Base-by-base conservation (phyloP, 306 rosid species). In the Pyrus betulifolia region DNA sequence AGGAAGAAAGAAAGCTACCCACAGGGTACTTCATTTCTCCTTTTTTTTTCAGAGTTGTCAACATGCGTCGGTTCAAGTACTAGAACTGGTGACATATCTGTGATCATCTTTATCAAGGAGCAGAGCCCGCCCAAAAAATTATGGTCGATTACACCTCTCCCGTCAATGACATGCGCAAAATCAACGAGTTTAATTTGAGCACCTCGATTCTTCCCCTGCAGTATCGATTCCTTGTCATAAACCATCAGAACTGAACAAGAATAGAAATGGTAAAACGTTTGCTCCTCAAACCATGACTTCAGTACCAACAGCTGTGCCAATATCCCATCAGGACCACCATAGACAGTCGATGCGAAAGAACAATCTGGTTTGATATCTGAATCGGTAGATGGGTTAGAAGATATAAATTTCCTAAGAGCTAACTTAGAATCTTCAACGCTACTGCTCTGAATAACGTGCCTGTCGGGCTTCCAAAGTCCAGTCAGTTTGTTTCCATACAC, bases 71-170 rank as follows among this genome's bases (percentile, higher is more conserved):
- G 33, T 60, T 59, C 64, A 27, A 3, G 35, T 31, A 15, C 19
- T 44, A 28, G 83, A 70, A 46, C 38, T 46, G 3, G 61, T 67
- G 52, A 87, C 33, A 25, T 58, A 76, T 90, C 95, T 1, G 84
- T 73, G 45, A 95, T 70, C 62, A 89, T 84, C 85, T 89, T 86
- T 22, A 95, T 92, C 64, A 95, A 88, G 80, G 96, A 90, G 80
- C 93, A 95, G 25, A 94, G 95, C 23, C 98, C 98, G 5, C 98
- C 98, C 79, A 92, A 82, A 88, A 90, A 94, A 77, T 94, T 94
- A 84, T 92, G 97, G 85, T 94, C 98, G 61, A 94, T 92, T 33
- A 67, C 87, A 52, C 92, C 97, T 4, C 74, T 76, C 8, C 86
- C 93, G 9, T 88, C 90, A 7, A 77, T 64, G 0, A 88, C 92